A percentile compares a stretch with the other conserved stretches of the same genome.
phyloP scores from a whole-genome alignment of 1,284 basidiomycete species.

The Naganishia cerealis region DNA sequence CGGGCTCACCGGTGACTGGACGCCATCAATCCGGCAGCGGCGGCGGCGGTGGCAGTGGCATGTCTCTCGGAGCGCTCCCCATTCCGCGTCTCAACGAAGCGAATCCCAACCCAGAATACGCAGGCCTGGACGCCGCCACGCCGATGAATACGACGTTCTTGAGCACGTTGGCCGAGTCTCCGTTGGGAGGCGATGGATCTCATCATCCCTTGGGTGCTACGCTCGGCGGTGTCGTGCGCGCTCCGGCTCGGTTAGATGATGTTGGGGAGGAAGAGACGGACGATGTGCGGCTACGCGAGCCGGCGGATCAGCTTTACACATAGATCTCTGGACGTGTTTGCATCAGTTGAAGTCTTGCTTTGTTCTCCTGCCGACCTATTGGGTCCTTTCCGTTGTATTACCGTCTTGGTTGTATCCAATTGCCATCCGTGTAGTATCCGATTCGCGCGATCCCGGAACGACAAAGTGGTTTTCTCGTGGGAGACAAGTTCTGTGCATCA shows the following conservation, averaged over 20 bases:
- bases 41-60: too few relatives aligned
- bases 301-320: conserved; percentile 23
- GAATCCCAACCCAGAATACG: conserved; percentile 23
- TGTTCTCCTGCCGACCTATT: neutral
- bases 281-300: conserved; percentile 14
- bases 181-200: neutral
- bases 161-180: conserved; percentile 54
- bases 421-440: neutral
- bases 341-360: too few relatives aligned
- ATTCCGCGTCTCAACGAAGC: conserved; percentile 19
- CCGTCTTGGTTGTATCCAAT: neutral
- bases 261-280: conserved; percentile 22
- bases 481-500: neutral
- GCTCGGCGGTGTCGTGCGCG: neutral
- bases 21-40: too few relatives aligned
- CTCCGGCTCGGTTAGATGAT: conserved; percentile 14
- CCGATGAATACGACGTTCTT: conserved; percentile 59
- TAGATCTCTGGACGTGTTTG: neutral
- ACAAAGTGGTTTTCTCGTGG: neutral
- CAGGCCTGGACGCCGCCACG: conserved; percentile 45
- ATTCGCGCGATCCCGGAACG: neutral
- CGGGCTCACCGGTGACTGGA: neutral
- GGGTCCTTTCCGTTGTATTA: neutral
- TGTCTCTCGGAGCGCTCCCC: conserved; percentile 31
- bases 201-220: neutral